phyloP scores from a whole-genome alignment of 805 yeast genomes.

The Lachancea meyersii region DNA sequence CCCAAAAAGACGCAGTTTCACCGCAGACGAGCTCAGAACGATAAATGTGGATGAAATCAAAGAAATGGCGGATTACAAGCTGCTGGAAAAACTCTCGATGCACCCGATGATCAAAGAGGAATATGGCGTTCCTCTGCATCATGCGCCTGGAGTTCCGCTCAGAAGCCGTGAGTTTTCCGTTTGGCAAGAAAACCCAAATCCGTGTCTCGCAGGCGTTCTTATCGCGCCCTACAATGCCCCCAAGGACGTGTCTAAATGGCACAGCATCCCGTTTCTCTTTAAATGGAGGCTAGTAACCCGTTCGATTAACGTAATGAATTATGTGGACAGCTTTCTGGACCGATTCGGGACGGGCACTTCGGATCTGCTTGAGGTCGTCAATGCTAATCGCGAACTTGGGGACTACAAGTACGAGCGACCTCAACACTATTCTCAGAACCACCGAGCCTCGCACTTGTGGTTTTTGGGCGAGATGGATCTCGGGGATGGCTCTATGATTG shows the following conservation, averaged over 20 bases:
- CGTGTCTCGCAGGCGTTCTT: constrained; percentile 25
- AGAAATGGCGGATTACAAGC: constrained; percentile 17
- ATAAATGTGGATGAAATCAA: constrained; percentile 20
- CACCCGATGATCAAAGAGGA: constrained; percentile 30
- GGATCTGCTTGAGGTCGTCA: constrained; percentile 22
- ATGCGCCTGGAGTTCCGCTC: constrained; percentile 17
- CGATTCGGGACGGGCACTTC: constrained; percentile 21
- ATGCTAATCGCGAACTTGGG: constrained; percentile 23
- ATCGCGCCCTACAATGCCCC: constrained; percentile 17
- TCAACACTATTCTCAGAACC: constrained; percentile 17
- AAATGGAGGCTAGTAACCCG: constrained; percentile 25
- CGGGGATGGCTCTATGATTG: constrained; percentile 18
- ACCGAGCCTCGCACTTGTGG: constrained; percentile 26
- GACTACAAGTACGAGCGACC: constrained; percentile 28
- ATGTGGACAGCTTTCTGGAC: constrained; percentile 14
- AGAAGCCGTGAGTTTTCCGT: constrained; percentile 20
- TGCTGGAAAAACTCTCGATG: constrained; percentile 21
- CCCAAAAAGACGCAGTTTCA: constrained; percentile 20
- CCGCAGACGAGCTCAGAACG: constrained; percentile 18
- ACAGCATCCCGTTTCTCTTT: constrained; percentile 20
- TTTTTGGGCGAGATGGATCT: constrained; percentile 28
- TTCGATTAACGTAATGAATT: constrained; percentile 18
- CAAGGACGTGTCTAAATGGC: constrained; percentile 19
- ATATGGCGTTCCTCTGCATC: constrained; percentile 28
- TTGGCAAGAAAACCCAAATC: constrained; percentile 31